These are phyloP conservation scores for Diophrys sp. DNA, from an alignment of 73 alveolate species.

Conservation along the genomic window DNA sequence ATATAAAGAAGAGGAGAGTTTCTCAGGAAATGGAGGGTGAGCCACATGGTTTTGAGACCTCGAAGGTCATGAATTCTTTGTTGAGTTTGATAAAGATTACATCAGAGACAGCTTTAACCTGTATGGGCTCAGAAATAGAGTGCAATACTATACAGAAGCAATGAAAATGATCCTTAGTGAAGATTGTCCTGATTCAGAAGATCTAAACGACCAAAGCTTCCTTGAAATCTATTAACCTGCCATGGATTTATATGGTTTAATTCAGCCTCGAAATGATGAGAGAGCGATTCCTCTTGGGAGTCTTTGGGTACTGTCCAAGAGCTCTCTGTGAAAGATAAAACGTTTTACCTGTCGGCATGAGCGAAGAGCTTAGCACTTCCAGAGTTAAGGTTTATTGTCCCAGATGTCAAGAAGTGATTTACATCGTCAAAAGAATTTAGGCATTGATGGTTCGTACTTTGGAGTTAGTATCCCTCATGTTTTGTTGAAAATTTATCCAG, in stretches of 20 bases:
- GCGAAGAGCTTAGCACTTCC: constrained; percentile 91
- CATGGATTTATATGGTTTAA: constrained; percentile 64
- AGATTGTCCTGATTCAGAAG: constrained; percentile 73
- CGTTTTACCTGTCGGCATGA: constrained; percentile 92
- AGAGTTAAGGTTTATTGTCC: constrained; percentile 97
- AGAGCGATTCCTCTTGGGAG: constrained; percentile 88
- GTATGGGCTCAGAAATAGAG: constrained; percentile 73
- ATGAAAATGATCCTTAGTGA: constrained; percentile 69
- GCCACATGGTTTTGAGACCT: constrained; percentile 88
- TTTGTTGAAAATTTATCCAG: constrained; percentile 69
- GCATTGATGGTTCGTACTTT: constrained; percentile 94
- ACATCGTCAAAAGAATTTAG: constrained; percentile 77
- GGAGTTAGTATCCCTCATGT: constrained; percentile 84
- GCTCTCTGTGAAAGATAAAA: constrained; percentile 91
- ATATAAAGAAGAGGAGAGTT: constrained; percentile 60
- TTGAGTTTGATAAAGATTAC: constrained; percentile 75
- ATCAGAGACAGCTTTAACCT: constrained; percentile 87
- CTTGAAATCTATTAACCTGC: constrained; percentile 67
- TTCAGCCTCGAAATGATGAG: constrained; percentile 92
- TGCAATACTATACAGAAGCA: constrained; percentile 67
- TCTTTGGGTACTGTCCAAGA: constrained; percentile 96
- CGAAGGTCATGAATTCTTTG: constrained; percentile 91
- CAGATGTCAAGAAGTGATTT: constrained; percentile 88
- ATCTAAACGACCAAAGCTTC: constrained; percentile 57
- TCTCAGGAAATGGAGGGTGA: constrained; percentile 82